Evolutionary conservation across 768 basidiomycete species (phyloP).

Genomic region (Neoboletus brunneissimus): DNA sequence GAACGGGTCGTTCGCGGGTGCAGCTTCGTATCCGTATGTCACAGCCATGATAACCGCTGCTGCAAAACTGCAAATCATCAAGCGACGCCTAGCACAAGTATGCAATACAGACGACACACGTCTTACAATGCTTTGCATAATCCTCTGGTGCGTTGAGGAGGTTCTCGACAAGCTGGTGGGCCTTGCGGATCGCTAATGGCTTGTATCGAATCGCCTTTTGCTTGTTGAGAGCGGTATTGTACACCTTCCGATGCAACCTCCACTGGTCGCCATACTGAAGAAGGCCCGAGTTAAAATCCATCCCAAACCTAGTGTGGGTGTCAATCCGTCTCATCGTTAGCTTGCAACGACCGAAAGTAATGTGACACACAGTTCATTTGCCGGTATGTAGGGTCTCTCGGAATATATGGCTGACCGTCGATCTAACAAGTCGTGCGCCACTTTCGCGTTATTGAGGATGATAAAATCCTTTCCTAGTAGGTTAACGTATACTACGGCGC

Average conservation of each 20-base stretch:
- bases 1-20: constrained; percentile 25
- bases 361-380: constrained; percentile 20
- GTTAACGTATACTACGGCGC: constrained; percentile 26
- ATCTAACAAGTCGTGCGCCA: constrained; percentile 27
- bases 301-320: constrained; percentile 22
- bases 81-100: neutral
- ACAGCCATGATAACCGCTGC: constrained; percentile 22
- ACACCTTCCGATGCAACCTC: constrained; percentile 32
- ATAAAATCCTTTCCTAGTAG: constrained; percentile 28
- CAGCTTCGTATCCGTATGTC: constrained; percentile 27
- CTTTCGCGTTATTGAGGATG: constrained; percentile 21
- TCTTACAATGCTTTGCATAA: constrained; percentile 14
- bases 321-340: neutral
- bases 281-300: constrained; percentile 30
- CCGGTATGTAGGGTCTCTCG: constrained; percentile 23
- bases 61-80: constrained; percentile 17
- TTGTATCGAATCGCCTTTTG: constrained; percentile 9
- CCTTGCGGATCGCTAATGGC: constrained; percentile 15
- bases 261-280: constrained; percentile 30
- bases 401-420: constrained; percentile 28
- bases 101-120: constrained; percentile 19
- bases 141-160: constrained; percentile 19
- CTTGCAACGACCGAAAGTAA: neutral
- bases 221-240: constrained; percentile 20
- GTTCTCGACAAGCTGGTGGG: constrained; percentile 22